Evolutionary conservation across 352 stramenopile species (phyloP), one percentile per base, ranked within the genome.

Genomic region (Globisporangium cederbergense): DNA sequence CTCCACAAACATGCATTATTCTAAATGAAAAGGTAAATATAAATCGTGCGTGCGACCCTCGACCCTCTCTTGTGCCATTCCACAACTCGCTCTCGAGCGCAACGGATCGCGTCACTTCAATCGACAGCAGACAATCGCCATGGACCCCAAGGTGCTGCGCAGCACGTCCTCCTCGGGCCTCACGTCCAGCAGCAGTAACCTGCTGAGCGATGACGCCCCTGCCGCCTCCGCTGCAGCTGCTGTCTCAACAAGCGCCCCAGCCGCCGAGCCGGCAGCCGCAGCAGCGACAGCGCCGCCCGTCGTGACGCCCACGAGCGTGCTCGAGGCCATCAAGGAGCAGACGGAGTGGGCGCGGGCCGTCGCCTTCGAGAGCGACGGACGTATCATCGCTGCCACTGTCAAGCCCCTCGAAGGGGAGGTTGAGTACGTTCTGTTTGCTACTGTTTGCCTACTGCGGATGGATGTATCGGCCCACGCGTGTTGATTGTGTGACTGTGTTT

Each of bases 261-360:
- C 30, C 30, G n/a, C 4, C 4, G 54, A 30, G 30, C 8, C 57
- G 22, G n/a, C 51, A 9, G 14, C 65, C 16, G 25, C 66, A 50
- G 3, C 53, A 58, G 36, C 64, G 16, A 34, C 49, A 16, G 30
- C 60, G 11, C 51, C 60, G 25, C 49, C 49, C 32, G 40, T 20
- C 58, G 76, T 90, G 60, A 79, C 79, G 4, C 58, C 81, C 43
- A 67, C 74, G 55, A 75, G 62, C 13, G 63, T 94, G 34, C 70
- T 87, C 45, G 81, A 90, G 46, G 63, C 54, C 16, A 49, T 90
- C 55, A 83, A 82, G 69, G 60, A 70, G 56, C 79, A 89, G 22
- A 88, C 79, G 28, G 85, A 94, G 70, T 94, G 85, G 85, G 51
- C 66, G 34, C 84, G 86, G 47, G 69, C 78, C 46, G 60, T 94